Base-by-base conservation (phyloP, 2,329 filamentous ascomycete genomes). In the Penicillium thymicola region DNA sequence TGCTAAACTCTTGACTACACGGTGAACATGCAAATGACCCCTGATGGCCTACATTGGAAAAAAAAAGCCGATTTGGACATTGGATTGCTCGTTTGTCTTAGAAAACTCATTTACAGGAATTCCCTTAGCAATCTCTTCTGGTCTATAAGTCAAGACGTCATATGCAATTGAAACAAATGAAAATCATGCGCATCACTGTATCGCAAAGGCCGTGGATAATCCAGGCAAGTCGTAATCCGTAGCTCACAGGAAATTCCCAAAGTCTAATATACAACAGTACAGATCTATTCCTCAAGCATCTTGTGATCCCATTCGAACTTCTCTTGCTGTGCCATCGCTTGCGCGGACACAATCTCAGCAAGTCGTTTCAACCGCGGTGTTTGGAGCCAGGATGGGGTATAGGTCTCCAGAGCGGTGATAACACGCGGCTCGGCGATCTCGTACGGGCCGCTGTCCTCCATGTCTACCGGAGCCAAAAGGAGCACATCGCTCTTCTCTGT, bases 401-500 rank as follows among this genome's bases (percentile, higher is more conserved):
- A 99, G 14, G 94, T 99, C 79, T 99, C 94, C 64, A 99, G 79
- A 51, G 94, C 94, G 4, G 92, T 97, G 70, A 99, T 99, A 52
- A 91, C 90, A 72, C 94, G 85, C 28, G 94, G 94, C 76, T 99
- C 94, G 14, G 94, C 94, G 74, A 99, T 99, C 76, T 97, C 94
- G 71, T 99, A 99, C 27, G 93, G 94, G 25, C 94, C 94, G 67
- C 91, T 96, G 77, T 99, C 94, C 70, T 99, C 94, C 92, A 99
- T 97, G 74, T 99, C 94, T 57, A 99, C 92, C 47, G 94, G 92
- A 57, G 93, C 89, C 45, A 99, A 82, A 55, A 99, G 85, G 51
- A 99, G 82, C 3, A 97, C 92, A 67, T 97, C 94, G 68, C 92
- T 95, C 86, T 99, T 99, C 79, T 99, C 94, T 2, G 93, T 97